phyloP scores from a whole-genome alignment of 1,284 basidiomycete species.

The Spongiforma sp. region DNA sequence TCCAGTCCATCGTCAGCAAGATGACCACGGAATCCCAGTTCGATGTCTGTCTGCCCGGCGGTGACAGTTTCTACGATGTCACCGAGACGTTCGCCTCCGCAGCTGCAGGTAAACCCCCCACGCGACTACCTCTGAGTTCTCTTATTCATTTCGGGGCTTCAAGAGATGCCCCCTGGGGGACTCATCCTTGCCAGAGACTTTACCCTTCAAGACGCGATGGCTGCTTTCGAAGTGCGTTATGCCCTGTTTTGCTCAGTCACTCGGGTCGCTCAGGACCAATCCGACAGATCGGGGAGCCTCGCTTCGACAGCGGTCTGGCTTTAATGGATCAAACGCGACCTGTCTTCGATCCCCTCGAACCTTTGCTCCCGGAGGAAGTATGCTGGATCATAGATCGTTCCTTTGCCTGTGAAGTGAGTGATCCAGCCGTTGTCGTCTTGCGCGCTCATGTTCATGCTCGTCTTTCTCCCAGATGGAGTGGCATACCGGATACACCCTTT shows the following conservation, averaged over 20 bases:
- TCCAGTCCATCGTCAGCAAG: too few species aligned
- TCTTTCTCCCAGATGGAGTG: constrained; percentile 76
- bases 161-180: constrained; percentile 70
- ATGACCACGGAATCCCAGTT: constrained; percentile 27
- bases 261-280: background rate
- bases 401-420: constrained; percentile 78
- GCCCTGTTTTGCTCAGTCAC: too few species aligned
- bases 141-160: constrained; percentile 14
- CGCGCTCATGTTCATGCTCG: too few species aligned
- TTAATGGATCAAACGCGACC: constrained; percentile 48
- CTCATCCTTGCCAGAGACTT: constrained; percentile 76
- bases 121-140: constrained; percentile 11
- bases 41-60: constrained; percentile 51
- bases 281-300: constrained; percentile 83
- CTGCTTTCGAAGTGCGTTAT: constrained; percentile 81
- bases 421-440: constrained; percentile 10
- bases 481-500: constrained; percentile 83
- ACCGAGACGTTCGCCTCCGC: constrained; percentile 62
- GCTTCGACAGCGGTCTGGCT: constrained; percentile 84
- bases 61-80: constrained; percentile 63
- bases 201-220: constrained; percentile 86
- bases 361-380: constrained; percentile 75
- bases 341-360: constrained; percentile 68
- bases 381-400: constrained; percentile 89
- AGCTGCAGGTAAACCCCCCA: constrained; percentile 49